Base-by-base conservation (phyloP, 176 grass and related monocot species). In the Avena eriantha region DNA sequence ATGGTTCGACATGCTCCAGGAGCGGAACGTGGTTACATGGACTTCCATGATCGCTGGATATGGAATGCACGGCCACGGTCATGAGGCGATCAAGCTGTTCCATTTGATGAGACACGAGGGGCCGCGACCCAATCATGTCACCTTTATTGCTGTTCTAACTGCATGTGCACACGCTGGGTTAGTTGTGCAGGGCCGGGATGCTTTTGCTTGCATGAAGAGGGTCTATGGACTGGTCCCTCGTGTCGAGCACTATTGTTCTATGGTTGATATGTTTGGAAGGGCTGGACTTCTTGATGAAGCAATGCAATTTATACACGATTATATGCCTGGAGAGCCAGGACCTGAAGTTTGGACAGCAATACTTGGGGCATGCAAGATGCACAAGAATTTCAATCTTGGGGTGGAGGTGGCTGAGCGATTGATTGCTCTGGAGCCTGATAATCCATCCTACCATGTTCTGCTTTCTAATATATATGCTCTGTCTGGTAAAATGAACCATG, bases 191-290 rank as follows among this genome's bases (percentile, higher is more conserved):
- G 93, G 88, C 1, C 47, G 48, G 29, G 84, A 80, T 78, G 91
- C 81, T 83, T 95, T 95, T 83, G 82, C 59, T 10, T 92, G 70
- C 24, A 94, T 95, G 96, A 93, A 89, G 61, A 81, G 57, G 71
- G 72, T 86, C 24, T 95, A 95, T 34, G 70, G 88, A 26, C 88
- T 98, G 82, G 80, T 77, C 55, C 96, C 93, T 67, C 85, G 87
- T 61, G 80, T 83, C 1, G 94, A 95, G 57, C 96, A 98, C 74
- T 92, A 84, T 71, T 94, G 91, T 67, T 94, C 86, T 76, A 89
- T 98, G 90, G 92, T 98, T 86, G 96, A 98, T 90, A 94, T 98
- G 90, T 88, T 88, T 79, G 92, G 93, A 73, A 91, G 96, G 69
- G 86, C 90, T 66, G 93, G 95, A 68, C 91, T 93, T 80, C 66